Percentiles rank a stretch among this genome's conserved stretches.
These are phyloP conservation scores for Annona squamosa DNA, from an alignment of 164 flowering plant genomes.

Conservation along the genomic window DNA sequence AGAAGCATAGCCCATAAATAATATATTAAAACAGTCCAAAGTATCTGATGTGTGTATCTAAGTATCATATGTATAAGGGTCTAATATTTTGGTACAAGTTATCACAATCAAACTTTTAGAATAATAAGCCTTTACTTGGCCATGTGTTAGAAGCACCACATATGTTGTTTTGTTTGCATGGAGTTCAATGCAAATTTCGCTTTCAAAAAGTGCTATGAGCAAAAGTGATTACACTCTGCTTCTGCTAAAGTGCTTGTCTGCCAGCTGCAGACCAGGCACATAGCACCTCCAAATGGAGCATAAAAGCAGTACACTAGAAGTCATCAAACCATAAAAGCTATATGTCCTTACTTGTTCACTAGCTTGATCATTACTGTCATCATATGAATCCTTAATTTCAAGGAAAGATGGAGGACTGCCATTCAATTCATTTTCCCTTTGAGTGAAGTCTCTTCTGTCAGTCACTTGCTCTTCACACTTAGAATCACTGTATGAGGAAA, in stretches of 20 bases:
- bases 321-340: not conserved
- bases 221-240: not conserved
- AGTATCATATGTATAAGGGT: too few relatives aligned
- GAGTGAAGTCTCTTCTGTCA: constrained; percentile 20
- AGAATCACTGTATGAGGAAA: not conserved
- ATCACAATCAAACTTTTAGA: too few relatives aligned
- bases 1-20: too few relatives aligned
- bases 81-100: too few relatives aligned
- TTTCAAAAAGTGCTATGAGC: not conserved
- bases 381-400: constrained; percentile 36
- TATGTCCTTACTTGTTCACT: constrained; percentile 31
- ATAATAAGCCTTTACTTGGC: too few relatives aligned
- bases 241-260: too few relatives aligned
- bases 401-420: constrained; percentile 54
- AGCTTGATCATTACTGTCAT: constrained; percentile 29
- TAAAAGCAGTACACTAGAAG: not conserved
- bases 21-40: too few relatives aligned
- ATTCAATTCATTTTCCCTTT: constrained; percentile 21
- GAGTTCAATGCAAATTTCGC: not conserved
- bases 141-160: too few relatives aligned
- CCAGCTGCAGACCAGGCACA: not conserved
- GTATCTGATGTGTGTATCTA: too few relatives aligned
- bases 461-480: constrained; percentile 5
- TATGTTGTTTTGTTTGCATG: not conserved
- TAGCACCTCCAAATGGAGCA: not conserved